These are phyloP conservation scores for Keithomyces neogunnii DNA, from an alignment of 2,329 filamentous ascomycete species.

Conservation along the genomic window DNA sequence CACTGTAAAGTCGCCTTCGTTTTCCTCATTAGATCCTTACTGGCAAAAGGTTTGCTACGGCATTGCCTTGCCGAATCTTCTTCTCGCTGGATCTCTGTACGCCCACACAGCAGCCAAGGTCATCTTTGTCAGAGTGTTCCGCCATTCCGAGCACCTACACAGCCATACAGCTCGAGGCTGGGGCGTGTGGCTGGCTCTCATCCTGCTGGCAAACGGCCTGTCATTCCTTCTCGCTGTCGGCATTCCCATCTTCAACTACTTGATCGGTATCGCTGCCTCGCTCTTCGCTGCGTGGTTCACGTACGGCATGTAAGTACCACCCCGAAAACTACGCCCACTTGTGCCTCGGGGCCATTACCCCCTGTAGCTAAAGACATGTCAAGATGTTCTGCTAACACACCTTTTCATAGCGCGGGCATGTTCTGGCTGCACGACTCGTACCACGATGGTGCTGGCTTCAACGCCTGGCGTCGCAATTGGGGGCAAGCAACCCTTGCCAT, in stretches of 20 bases:
- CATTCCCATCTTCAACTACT: conserved; percentile 45
- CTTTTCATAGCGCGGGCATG: conserved; percentile 28
- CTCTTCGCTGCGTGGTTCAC: conserved; percentile 47
- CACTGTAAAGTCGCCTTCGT: conserved; percentile 35
- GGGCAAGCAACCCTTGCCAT: conserved; percentile 29
- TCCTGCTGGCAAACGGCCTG: conserved; percentile 35
- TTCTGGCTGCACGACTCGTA: conserved; percentile 44
- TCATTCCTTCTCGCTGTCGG: conserved; percentile 35
- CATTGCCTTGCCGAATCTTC: conserved; percentile 39
- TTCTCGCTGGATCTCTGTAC: conserved; percentile 41
- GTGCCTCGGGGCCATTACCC: no score
- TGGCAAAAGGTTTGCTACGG: conserved; percentile 44
- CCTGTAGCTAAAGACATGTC: background rate
- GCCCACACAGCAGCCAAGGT: conserved; percentile 43
- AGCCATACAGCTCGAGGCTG: conserved; percentile 37
- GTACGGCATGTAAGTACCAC: conserved; percentile 31
- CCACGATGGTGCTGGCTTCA: conserved; percentile 29
- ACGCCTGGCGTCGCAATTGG: conserved; percentile 28
- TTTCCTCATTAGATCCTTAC: conserved; percentile 33
- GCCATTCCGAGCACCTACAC: conserved; percentile 35
- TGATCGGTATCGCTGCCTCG: conserved; percentile 40
- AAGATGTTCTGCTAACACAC: background rate
- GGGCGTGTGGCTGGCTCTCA: conserved; percentile 36
- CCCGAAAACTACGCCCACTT: background rate
- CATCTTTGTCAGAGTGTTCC: conserved; percentile 40